These are phyloP conservation scores for Candida ovalis DNA, from an alignment of 805 yeast species.

Conservation along the genomic window DNA sequence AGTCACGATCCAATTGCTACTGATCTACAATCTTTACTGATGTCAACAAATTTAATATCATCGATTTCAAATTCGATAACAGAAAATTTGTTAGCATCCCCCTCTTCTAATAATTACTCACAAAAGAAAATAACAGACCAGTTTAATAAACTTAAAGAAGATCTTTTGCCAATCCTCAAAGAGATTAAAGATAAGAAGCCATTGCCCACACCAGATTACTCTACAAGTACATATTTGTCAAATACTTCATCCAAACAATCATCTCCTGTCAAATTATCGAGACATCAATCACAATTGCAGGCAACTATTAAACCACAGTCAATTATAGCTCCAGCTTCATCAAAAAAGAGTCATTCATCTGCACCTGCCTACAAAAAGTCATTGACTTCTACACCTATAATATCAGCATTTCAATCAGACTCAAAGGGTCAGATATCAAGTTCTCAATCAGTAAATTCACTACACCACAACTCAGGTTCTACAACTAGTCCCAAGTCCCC, in stretches of 20 bases:
- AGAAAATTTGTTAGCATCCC: conserved; percentile 14
- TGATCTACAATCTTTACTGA: conserved; percentile 23
- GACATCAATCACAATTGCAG: conserved; percentile 23
- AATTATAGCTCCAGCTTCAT: conserved; percentile 6
- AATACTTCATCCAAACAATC: conserved; percentile 7
- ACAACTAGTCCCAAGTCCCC: background rate
- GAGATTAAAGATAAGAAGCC: conserved; percentile 63
- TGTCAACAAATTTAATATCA: conserved; percentile 23
- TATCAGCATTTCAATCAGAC: conserved; percentile 17
- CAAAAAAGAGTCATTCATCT: conserved; percentile 4
- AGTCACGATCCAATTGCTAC: conserved; percentile 21
- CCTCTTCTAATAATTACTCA: conserved; percentile 1
- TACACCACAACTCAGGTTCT: background rate
- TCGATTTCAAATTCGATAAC: conserved; percentile 22
- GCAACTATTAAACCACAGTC: conserved; percentile 21
- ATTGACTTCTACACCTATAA: conserved; percentile 16
- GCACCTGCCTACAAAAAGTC: conserved; percentile 10
- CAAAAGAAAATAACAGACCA: conserved; percentile 46
- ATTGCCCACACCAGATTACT: conserved; percentile 53
- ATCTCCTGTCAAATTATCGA: conserved; percentile 13
- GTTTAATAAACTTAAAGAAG: conserved; percentile 56
- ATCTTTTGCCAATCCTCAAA: conserved; percentile 59
- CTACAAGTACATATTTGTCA: conserved; percentile 4
- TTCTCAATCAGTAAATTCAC: background rate
- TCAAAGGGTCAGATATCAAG: background rate